Evolutionary conservation across 192 early-diverging fungal species (phyloP), one percentile per base, ranked within the genome.

Genomic region (Podila verticillata): DNA sequence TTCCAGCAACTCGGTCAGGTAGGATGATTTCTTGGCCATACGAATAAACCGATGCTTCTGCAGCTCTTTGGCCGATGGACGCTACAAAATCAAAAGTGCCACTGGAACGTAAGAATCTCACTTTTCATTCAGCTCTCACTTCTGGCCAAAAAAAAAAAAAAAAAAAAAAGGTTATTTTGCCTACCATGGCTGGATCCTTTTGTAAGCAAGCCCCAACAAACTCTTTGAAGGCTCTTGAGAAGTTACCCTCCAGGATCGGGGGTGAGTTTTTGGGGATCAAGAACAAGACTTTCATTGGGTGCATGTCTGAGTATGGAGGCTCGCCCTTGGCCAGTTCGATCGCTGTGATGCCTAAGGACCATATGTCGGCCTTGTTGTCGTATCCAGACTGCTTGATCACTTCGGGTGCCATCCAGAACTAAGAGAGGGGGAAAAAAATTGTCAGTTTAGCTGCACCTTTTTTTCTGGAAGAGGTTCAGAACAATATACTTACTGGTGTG

Each of bases 301-400:
- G 96, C 82, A 96, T 88, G 65, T 99, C 95, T 12, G 96, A 95
- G 63, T 96, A 92, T 32, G 97, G 98, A 22, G 98, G 96, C 71
- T 92, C 87, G 12, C 96, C 96, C 62, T 95, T 96, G 7, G 96
- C 96, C 15, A 99, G 82, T 84, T 99, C 98, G 47, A 98, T 95
- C 0, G 96, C 96, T 7, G 97, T 99, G 68, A 99, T 98, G 0
- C 98, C 98, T 35, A 98, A 84, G 28, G 93, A 95, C 98, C 98
- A 99, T n/a, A 99, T 97, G 85, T 99, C 98, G 0, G 98, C 98
- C 70, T 96, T 97, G 77, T 90, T 92, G 87, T 96, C 93, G 77
- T 98, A 99, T 13, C 94, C 95, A 3, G 94, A 93, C 83, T 96
- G 95, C 82, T 95, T 91, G 81, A 99, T 99, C 2, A 98, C 94